phyloP scores from a whole-genome alignment of 192 early-diverging fungal genomes.

The Chytriomyces hyalinus region DNA sequence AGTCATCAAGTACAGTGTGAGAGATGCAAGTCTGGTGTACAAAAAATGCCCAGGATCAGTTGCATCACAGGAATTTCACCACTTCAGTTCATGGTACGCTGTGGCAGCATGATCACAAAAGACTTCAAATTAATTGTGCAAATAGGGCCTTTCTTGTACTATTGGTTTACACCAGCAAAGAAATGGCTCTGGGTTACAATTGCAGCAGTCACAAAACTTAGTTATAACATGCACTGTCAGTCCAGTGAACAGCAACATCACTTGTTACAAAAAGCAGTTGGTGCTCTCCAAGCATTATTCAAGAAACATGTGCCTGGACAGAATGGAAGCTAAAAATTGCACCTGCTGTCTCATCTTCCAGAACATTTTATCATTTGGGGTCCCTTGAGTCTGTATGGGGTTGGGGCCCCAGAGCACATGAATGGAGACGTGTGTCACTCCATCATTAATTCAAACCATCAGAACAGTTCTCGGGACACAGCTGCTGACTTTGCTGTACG shows the following conservation, averaged over 20 bases:
- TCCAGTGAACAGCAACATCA: not conserved
- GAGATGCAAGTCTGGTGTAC: not conserved
- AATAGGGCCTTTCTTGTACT: not conserved
- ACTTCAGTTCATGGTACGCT: not conserved
- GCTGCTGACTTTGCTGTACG: not conserved
- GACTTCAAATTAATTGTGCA: constrained; percentile 7
- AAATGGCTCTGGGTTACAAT: constrained; percentile 9
- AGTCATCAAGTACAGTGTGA: not conserved
- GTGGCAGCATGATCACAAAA: constrained; percentile 1
- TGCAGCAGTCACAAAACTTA: not conserved
- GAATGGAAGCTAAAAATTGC: not conserved
- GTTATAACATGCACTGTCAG: not conserved
- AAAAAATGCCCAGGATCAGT: not conserved
- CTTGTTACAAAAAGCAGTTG: not conserved
- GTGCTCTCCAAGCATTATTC: not conserved
- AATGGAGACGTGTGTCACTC: constrained; percentile 17
- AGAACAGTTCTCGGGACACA: constrained; percentile 6
- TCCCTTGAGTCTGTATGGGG: constrained; percentile 3
- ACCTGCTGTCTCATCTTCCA: not conserved
- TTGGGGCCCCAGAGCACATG: constrained; percentile 13
- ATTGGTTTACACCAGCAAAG: not conserved
- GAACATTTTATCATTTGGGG: constrained; percentile 9
- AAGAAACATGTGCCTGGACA: not conserved
- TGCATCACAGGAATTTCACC: not conserved
- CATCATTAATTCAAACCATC: constrained; percentile 3